Percentiles rank a stretch among this genome's conserved stretches.
Conservation (phyloP, 169 alveolate species). For the Plasmodium inui region DNA sequence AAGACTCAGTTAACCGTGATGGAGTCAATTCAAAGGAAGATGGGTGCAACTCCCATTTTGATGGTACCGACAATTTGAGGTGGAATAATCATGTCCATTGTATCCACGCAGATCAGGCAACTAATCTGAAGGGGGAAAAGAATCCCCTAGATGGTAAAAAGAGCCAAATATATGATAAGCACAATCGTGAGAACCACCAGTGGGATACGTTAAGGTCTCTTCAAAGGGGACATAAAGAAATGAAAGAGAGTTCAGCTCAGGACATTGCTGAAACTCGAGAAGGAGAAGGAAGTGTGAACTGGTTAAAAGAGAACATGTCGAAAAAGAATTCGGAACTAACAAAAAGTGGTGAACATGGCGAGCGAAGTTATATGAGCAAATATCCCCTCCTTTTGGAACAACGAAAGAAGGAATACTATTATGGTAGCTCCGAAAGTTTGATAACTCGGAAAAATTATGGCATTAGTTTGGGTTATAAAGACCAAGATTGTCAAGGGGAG, state of each 20-base stretch:
- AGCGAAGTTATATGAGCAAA: not conserved
- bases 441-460: not conserved
- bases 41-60: not conserved
- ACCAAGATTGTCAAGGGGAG: not conserved
- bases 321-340: not conserved
- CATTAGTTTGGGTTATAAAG: not conserved
- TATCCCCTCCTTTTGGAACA: not conserved
- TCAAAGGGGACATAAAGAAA: not conserved
- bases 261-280: not conserved
- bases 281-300: not conserved
- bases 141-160: not conserved
- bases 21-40: not conserved
- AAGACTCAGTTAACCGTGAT: not conserved
- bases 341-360: constrained; percentile 1
- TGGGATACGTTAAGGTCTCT: not conserved
- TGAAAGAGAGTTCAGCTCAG: not conserved
- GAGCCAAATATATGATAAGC: not conserved
- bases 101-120: not conserved
- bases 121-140: not conserved
- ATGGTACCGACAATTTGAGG: not conserved
- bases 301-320: not conserved
- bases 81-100: not conserved
- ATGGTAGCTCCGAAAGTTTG: not conserved
- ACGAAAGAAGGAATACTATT: not conserved
- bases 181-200: not conserved